Evolutionary conservation across 495 filamentous ascomycete species (phyloP).

Genomic region (Podospora sp.): DNA sequence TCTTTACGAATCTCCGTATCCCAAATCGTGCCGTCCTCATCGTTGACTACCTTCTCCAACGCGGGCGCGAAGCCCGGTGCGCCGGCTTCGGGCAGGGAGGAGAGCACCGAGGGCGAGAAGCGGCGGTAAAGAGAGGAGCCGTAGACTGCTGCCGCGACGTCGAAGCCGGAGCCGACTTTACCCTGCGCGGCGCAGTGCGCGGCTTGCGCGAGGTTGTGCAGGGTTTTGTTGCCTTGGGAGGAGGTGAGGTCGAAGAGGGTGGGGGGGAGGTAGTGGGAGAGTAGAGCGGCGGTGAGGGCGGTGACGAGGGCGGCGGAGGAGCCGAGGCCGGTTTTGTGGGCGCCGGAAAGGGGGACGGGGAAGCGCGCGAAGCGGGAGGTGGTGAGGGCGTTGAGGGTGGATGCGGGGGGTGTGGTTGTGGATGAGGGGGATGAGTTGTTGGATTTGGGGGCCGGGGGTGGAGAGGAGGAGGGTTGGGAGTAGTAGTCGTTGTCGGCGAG

Average conservation of each 20-base stretch:
- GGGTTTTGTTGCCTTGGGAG: constrained; percentile 39
- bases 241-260: constrained; percentile 56
- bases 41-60: constrained; percentile 67
- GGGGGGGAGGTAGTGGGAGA: constrained; percentile 74
- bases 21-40: constrained; percentile 52
- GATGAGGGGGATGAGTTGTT: constrained; percentile 16
- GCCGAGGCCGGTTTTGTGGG: constrained; percentile 95
- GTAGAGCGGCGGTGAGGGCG: constrained; percentile 78
- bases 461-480: constrained; percentile 60
- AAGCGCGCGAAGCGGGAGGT: constrained; percentile 71
- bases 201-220: constrained; percentile 93
- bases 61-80: constrained; percentile 64
- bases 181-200: constrained; percentile 96
- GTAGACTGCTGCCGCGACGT: constrained; percentile 91
- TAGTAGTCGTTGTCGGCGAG: constrained; percentile 97
- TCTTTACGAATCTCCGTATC: constrained; percentile 72
- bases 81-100: constrained; percentile 64
- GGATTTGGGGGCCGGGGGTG: neutral
- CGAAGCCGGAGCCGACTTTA: constrained; percentile 94
- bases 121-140: constrained; percentile 88
- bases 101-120: constrained; percentile 79
- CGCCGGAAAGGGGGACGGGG: constrained; percentile 69
- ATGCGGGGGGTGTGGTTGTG: constrained; percentile 11
- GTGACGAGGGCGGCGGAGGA: constrained; percentile 95
- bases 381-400: constrained; percentile 25